Evolutionary conservation across 192 early-diverging fungal species (phyloP).

Genomic region (Linderina pennispora): DNA sequence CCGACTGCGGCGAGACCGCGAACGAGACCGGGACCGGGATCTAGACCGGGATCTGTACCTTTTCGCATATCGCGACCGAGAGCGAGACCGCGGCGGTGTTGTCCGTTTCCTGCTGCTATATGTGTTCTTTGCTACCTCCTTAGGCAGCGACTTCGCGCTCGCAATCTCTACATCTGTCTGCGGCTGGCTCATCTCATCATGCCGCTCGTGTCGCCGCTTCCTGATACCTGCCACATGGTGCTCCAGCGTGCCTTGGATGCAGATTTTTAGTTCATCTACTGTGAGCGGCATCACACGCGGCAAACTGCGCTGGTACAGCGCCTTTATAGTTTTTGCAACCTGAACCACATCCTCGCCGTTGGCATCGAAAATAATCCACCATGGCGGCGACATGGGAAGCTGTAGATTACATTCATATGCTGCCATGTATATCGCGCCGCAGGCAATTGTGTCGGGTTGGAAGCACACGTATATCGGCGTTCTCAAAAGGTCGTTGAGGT

Average conservation of each 20-base stretch:
- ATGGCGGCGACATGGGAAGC: constrained; percentile 70
- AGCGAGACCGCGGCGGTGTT: no score
- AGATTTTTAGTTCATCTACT: constrained; percentile 47
- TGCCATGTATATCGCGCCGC: constrained; percentile 79
- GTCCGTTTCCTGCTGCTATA: not conserved
- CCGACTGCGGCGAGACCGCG: no score
- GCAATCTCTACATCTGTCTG: no score
- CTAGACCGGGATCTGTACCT: not conserved
- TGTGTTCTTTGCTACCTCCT: constrained; percentile 1
- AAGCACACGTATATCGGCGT: constrained; percentile 39
- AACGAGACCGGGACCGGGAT: not conserved
- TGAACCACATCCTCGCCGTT: constrained; percentile 56
- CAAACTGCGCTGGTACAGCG: constrained; percentile 50
- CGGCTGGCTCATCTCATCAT: no score
- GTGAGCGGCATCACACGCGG: constrained; percentile 55
- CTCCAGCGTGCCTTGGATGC: constrained; percentile 12
- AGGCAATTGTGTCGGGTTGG: constrained; percentile 65
- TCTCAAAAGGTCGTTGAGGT: constrained; percentile 79
- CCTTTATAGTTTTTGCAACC: constrained; percentile 55
- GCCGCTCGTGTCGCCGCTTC: no score
- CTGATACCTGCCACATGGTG: constrained; percentile 9
- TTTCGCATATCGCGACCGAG: no score
- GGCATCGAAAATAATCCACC: constrained; percentile 86
- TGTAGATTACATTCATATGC: constrained; percentile 55
- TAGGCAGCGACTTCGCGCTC: no score